Conservation (phyloP, 352 stramenopile species). For the Hyaloperonospora brassicae region DNA sequence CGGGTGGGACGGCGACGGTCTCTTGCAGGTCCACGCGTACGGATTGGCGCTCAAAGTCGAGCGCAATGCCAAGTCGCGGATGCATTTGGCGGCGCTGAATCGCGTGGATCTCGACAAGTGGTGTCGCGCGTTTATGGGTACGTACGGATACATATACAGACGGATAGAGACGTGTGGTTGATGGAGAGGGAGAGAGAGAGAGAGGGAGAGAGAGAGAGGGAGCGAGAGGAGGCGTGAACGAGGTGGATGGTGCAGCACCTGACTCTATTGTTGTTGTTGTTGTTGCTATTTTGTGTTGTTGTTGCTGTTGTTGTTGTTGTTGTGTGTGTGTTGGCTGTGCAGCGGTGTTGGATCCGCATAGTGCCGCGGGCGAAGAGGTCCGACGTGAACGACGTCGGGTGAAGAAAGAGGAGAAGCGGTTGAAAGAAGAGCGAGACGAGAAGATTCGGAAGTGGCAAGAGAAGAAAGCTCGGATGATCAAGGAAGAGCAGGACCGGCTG, state of each 20-base stretch:
- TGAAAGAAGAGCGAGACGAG: slow-evolving; percentile 47
- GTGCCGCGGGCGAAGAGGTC: slow-evolving; percentile 50
- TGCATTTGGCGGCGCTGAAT: slow-evolving; percentile 71
- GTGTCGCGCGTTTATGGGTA: slow-evolving; percentile 62
- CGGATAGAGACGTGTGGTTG: slow-evolving; percentile 4
- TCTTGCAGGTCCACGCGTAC: slow-evolving; percentile 71
- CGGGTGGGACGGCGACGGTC: slow-evolving; percentile 65
- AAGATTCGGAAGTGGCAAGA: slow-evolving; percentile 68
- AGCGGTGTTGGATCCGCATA: slow-evolving; percentile 65
- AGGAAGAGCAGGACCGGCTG: slow-evolving; percentile 48
- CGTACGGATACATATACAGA: neutral
- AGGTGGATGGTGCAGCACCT: no score
- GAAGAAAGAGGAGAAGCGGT: slow-evolving; percentile 52
- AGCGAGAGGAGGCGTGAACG: no score
- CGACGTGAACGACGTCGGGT: slow-evolving; percentile 44
- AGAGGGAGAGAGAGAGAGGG: neutral
- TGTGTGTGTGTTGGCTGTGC: slow-evolving; percentile 1
- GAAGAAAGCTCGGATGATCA: slow-evolving; percentile 40
- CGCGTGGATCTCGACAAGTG: slow-evolving; percentile 77
- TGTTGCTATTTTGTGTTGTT: no score
- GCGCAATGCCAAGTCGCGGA: slow-evolving; percentile 36
- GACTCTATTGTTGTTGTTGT: no score
- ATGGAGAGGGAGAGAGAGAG: no score
- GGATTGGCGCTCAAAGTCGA: slow-evolving; percentile 74
- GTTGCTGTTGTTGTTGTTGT: neutral